These are phyloP conservation scores for Gilbertella persicaria DNA, from an alignment of 371 early-diverging fungal species.

Conservation along the genomic window DNA sequence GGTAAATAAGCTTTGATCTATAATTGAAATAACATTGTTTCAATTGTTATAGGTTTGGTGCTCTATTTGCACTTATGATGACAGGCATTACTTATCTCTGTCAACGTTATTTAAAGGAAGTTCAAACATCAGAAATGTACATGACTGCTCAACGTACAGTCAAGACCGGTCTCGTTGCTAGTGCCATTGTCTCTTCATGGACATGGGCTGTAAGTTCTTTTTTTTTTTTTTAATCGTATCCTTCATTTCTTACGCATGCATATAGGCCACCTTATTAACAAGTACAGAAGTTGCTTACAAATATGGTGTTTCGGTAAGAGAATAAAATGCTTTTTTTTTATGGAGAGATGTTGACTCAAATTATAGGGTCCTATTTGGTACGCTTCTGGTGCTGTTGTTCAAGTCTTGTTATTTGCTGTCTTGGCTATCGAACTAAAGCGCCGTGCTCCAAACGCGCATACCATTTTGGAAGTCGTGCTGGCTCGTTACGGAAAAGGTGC, in stretches of 20 bases:
- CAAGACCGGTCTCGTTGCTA: conserved; percentile 70
- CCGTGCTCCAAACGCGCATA: conserved; percentile 71
- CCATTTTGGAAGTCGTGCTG: conserved; percentile 68
- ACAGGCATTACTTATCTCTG: conserved; percentile 59
- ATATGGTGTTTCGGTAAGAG: conserved; percentile 62
- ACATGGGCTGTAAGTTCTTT: conserved; percentile 8
- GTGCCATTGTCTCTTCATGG: conserved; percentile 59
- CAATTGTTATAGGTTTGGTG: conserved; percentile 41
- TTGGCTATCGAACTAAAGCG: conserved; percentile 72
- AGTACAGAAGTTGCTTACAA: conserved; percentile 69
- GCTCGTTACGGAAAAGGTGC: conserved; percentile 64
- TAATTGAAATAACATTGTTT: neutral
- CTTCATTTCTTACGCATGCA: conserved; percentile 14
- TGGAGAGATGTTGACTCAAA: neutral
- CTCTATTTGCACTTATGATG: conserved; percentile 63
- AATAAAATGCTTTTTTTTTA: neutral
- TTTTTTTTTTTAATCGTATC: neutral
- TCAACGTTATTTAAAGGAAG: conserved; percentile 62
- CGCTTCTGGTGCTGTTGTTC: conserved; percentile 69
- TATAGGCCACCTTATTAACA: conserved; percentile 55
- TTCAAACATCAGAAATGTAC: conserved; percentile 66
- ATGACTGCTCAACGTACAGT: conserved; percentile 67
- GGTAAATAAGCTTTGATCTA: conserved; percentile 14
- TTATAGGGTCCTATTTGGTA: conserved; percentile 55
- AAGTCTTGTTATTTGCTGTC: conserved; percentile 70